Percentiles rank a stretch among this genome's conserved stretches.
phyloP scores from a whole-genome alignment of 1,284 basidiomycete species.

The Athelia sp. region DNA sequence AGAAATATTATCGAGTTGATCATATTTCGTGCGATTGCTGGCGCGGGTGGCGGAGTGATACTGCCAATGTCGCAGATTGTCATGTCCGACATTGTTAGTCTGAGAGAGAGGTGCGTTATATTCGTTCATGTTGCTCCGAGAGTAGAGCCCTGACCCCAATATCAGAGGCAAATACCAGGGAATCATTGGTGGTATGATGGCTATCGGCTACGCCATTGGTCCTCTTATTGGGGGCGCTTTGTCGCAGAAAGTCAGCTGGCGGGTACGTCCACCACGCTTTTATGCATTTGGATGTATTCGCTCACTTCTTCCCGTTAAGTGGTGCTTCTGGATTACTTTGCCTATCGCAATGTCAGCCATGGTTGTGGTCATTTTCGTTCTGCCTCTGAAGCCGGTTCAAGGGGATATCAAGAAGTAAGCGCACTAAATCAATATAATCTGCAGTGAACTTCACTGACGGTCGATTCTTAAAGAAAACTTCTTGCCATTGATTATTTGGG shows the following conservation, averaged over 20 bases:
- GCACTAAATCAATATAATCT: background rate
- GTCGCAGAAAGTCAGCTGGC: conserved; percentile 56
- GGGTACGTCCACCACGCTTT: conserved; percentile 30
- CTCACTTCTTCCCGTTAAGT: conserved; percentile 24
- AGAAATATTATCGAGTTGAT: conserved; percentile 68
- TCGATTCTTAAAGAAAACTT: conserved; percentile 44
- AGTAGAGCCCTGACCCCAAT: conserved; percentile 19
- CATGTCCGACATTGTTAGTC: conserved; percentile 59
- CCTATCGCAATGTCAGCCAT: conserved; percentile 52
- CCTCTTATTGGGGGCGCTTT: conserved; percentile 57
- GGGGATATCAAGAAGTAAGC: conserved; percentile 47
- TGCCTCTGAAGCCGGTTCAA: conserved; percentile 62
- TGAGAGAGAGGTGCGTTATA: conserved; percentile 46
- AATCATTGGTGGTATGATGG: conserved; percentile 50
- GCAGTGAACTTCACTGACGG: background rate
- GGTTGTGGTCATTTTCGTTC: conserved; percentile 50
- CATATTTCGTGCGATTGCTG: conserved; percentile 64
- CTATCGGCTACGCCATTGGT: conserved; percentile 41
- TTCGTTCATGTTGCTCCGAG: conserved; percentile 37
- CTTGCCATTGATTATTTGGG: conserved; percentile 67
- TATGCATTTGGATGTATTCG: background rate
- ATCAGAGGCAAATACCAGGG: conserved; percentile 61
- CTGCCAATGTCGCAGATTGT: conserved; percentile 63
- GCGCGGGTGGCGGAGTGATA: conserved; percentile 66
- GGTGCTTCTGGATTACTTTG: conserved; percentile 66